These are phyloP conservation scores for Metschnikowia matae DNA, from an alignment of 805 yeast genomes.

Conservation along the genomic window DNA sequence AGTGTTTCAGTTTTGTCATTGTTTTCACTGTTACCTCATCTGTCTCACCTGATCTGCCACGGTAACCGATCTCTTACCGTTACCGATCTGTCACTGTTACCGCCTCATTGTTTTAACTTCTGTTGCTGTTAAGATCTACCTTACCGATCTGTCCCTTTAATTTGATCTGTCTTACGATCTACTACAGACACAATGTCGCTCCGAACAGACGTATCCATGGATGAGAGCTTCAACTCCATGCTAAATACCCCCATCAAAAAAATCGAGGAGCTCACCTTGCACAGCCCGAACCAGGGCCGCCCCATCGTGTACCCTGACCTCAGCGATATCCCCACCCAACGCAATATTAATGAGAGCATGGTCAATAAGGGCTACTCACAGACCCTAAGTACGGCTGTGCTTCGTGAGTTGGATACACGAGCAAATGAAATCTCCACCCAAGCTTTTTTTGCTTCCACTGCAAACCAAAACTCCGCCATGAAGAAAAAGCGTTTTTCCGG, in stretches of 20 bases:
- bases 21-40: no score
- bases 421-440: constrained; percentile 17
- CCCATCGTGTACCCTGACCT: constrained; percentile 16
- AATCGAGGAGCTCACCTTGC: constrained; percentile 29
- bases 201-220: constrained; percentile 8
- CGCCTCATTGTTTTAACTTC: no score
- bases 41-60: no score
- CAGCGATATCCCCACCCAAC: constrained; percentile 12
- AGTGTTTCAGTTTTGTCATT: no score
- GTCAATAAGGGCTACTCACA: constrained; percentile 17
- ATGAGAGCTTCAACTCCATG: constrained; percentile 12
- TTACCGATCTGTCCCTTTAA: no score
- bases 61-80: no score
- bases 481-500: constrained; percentile 28
- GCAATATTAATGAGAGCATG: constrained; percentile 13
- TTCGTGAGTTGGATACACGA: constrained; percentile 16
- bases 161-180: no score
- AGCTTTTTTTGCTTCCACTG: background rate
- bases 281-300: constrained; percentile 25
- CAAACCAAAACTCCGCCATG: constrained; percentile 1
- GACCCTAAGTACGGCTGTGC: constrained; percentile 17
- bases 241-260: constrained; percentile 40
- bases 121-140: no score
- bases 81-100: no score
- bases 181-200: background rate